A percentile compares a stretch with the other conserved stretches of the same genome.
Conservation (phyloP, 1,139 yeast genomes). For the Yamadazyma diddensiae region DNA sequence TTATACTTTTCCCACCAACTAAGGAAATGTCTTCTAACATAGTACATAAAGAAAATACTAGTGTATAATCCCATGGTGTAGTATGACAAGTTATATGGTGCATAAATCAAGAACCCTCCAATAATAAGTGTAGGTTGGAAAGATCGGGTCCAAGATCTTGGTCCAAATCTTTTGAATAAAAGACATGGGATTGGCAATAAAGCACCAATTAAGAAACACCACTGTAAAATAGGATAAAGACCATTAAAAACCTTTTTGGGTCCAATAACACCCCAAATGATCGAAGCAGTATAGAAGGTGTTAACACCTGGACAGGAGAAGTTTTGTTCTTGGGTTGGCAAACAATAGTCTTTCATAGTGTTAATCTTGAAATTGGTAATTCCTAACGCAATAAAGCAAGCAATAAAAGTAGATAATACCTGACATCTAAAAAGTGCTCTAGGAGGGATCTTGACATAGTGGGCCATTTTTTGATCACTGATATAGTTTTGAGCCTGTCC, state of each 20-base stretch:
- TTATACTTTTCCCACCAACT: constrained; percentile 66
- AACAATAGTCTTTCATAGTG: constrained; percentile 44
- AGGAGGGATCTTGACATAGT: constrained; percentile 60
- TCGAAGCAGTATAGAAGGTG: constrained; percentile 52
- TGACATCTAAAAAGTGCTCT: constrained; percentile 60
- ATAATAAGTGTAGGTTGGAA: constrained; percentile 41
- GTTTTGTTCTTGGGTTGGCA: constrained; percentile 32
- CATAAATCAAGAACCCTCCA: constrained; percentile 38
- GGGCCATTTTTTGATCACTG: constrained; percentile 57
- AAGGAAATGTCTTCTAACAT: constrained; percentile 43
- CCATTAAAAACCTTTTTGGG: constrained; percentile 54
- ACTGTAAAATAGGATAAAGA: constrained; percentile 44
- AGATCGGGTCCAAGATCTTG: constrained; percentile 22
- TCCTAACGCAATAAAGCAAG: constrained; percentile 49
- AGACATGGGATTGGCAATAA: constrained; percentile 40
- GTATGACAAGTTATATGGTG: constrained; percentile 59
- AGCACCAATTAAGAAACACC: constrained; percentile 53
- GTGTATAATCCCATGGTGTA: constrained; percentile 47
- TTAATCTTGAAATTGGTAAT: constrained; percentile 52
- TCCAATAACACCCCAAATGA: constrained; percentile 69
- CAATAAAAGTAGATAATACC: constrained; percentile 40
- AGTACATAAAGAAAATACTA: constrained; percentile 49
- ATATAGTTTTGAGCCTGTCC: constrained; percentile 61
- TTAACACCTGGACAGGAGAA: constrained; percentile 51
- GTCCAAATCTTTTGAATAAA: constrained; percentile 33